Base-by-base conservation (phyloP, 129 eudicot species). In the Flaveria bidentis region DNA sequence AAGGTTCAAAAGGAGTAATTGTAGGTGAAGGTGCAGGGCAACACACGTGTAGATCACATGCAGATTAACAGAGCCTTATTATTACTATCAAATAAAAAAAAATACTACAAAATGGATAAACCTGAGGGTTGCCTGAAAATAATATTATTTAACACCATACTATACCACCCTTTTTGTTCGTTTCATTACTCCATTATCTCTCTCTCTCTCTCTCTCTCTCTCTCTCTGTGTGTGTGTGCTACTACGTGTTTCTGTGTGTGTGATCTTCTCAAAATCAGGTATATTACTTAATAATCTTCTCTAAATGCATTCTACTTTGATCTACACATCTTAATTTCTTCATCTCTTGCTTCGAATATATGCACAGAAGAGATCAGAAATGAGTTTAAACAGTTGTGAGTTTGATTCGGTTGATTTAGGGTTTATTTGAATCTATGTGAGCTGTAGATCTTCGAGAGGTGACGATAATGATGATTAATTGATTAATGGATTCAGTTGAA, bases 21-120 rank as follows among this genome's bases (percentile, higher is more conserved):
- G 30, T 4, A 78, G 20, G 72, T 41, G 74, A 63, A 16, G 74
- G 78, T 52, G 55, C 77, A 71, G 1, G 77, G 64, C 8, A 73
- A 65, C 39, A 47, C 50, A 16, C 7, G 13, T 77, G 78, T 22
- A 52, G 68, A 42, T 4, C 14, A 72, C 71, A 82, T 53, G 67
- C 75, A 82, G 56, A 22, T 67, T 26, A 77, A 52, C 82, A 58
- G 16, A 77, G 16, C 79, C 75, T 13, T 30, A 30, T 30, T 30
- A 30, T 30, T 30, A 30, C 4, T 30, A 30, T 30, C 36, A 30
- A 30, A 30, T 4, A 30, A 30, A 30, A 30, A 28, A 30, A 36
- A 36, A 4, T 5, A 36, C 41, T 36, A 36, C 41, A 45, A 33
- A 69, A 67, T 72, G 78, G 82, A 76, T 82, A 77, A 82, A 76